These are phyloP conservation scores for Epichloe scottii DNA, from an alignment of 2,329 filamentous ascomycete genomes.

Conservation along the genomic window DNA sequence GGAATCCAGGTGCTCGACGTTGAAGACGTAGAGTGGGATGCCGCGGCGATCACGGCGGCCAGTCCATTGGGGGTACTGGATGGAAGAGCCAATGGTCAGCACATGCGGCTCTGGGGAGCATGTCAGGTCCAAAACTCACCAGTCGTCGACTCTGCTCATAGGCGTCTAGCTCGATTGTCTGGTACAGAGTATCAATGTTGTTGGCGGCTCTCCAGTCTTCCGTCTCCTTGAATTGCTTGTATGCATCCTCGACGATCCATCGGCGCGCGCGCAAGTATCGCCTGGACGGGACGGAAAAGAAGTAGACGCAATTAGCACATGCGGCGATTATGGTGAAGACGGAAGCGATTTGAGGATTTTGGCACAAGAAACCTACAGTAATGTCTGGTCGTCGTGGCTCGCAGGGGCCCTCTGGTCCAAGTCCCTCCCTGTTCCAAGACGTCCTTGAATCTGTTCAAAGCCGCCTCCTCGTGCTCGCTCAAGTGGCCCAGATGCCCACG, in stretches of 20 bases:
- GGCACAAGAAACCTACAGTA: slow-evolving; percentile 43
- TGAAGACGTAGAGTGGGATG: slow-evolving; percentile 85
- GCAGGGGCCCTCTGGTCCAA: slow-evolving; percentile 44
- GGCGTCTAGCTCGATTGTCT: slow-evolving; percentile 72
- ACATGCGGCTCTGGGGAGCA: too few relatives aligned
- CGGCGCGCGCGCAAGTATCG: slow-evolving; percentile 77
- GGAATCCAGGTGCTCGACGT: slow-evolving; percentile 69
- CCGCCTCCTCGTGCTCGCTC: slow-evolving; percentile 51
- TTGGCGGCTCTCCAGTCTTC: slow-evolving; percentile 79
- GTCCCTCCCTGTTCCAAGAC: slow-evolving; percentile 52
- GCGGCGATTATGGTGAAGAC: background rate
- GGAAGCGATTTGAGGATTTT: too few relatives aligned
- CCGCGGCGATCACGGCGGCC: slow-evolving; percentile 81
- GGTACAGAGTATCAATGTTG: slow-evolving; percentile 65
- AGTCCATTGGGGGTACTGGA: slow-evolving; percentile 86
- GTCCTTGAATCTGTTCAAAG: slow-evolving; percentile 60
- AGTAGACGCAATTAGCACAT: slow-evolving; percentile 6
- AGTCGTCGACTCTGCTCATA: slow-evolving; percentile 71
- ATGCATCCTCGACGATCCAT: slow-evolving; percentile 67
- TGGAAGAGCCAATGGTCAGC: background rate
- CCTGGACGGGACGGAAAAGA: slow-evolving; percentile 28
- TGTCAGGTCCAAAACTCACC: slow-evolving; percentile 32
- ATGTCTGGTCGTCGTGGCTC: slow-evolving; percentile 61
- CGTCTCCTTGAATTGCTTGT: slow-evolving; percentile 74
- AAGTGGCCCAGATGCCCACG: slow-evolving; percentile 73